Percentiles rank a stretch among this genome's conserved stretches.
These are phyloP conservation scores for Chaetomium globosum DNA, from an alignment of 2,329 filamentous ascomycete species.

Conservation along the genomic window DNA sequence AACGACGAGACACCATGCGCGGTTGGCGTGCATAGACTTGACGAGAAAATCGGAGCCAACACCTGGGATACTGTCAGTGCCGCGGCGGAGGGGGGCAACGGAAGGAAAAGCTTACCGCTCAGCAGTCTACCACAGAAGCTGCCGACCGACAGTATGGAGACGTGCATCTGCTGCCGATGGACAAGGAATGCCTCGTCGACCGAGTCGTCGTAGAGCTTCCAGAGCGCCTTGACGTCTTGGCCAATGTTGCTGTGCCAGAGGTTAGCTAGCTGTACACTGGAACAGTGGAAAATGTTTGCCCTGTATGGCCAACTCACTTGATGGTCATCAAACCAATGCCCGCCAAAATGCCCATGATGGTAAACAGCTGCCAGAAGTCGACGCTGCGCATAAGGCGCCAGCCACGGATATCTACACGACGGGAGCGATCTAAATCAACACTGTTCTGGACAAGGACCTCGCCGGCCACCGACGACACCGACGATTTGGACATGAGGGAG, in stretches of 20 bases:
- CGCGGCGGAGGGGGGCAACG: background rate
- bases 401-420: slow-evolving; percentile 88
- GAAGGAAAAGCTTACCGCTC: slow-evolving; percentile 61
- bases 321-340: slow-evolving; percentile 98
- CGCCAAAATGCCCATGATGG: slow-evolving; percentile 84
- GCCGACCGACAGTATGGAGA: slow-evolving; percentile 87
- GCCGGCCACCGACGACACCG: slow-evolving; percentile 56
- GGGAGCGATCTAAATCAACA: slow-evolving; percentile 73
- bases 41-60: slow-evolving; percentile 90
- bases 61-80: slow-evolving; percentile 48
- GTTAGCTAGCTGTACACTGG: slow-evolving; percentile 14
- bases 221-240: slow-evolving; percentile 83
- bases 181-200: slow-evolving; percentile 75
- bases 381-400: slow-evolving; percentile 68
- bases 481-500: slow-evolving; percentile 72
- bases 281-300: background rate
- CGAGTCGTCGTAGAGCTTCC: slow-evolving; percentile 79
- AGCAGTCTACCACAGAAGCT: slow-evolving; percentile 81
- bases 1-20: slow-evolving; percentile 86
- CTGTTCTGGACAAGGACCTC: slow-evolving; percentile 59
- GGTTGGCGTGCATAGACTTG: slow-evolving; percentile 75
- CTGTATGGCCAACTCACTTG: slow-evolving; percentile 66
- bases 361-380: slow-evolving; percentile 91
- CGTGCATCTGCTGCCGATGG: slow-evolving; percentile 83
- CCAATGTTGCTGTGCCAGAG: slow-evolving; percentile 76